These are phyloP conservation scores for Eimeria necatrix DNA, from an alignment of 169 alveolate species.

Conservation along the genomic window DNA sequence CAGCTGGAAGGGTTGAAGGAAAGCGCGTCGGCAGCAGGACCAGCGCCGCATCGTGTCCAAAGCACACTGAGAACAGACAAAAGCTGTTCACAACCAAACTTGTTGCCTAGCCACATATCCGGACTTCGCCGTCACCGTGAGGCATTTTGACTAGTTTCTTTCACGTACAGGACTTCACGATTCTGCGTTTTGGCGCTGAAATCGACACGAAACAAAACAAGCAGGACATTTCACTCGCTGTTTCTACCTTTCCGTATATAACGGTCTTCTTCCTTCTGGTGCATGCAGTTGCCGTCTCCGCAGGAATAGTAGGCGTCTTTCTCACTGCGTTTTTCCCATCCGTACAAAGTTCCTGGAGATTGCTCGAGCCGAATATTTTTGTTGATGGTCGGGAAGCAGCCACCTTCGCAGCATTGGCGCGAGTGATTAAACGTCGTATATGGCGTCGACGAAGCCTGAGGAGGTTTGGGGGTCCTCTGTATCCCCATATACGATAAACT, in stretches of 20 bases:
- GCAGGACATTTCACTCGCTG: background rate
- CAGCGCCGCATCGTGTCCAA: constrained; percentile 50
- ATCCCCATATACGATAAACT: constrained; percentile 25
- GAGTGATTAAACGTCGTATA: background rate
- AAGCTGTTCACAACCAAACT: too few relatives aligned
- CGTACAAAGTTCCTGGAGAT: background rate
- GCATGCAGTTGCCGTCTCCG: background rate
- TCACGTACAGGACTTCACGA: too few relatives aligned
- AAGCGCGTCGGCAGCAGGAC: constrained; percentile 57
- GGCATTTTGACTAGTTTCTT: too few relatives aligned
- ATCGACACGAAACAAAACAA: background rate
- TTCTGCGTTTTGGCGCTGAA: too few relatives aligned
- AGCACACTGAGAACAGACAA: constrained; percentile 36
- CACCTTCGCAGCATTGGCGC: background rate
- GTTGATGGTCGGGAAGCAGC: background rate
- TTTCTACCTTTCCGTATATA: constrained; percentile 29
- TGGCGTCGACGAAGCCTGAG: constrained; percentile 56
- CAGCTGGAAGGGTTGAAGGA: constrained; percentile 53
- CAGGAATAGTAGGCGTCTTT: background rate
- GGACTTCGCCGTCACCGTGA: too few relatives aligned
- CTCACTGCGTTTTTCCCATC: background rate
- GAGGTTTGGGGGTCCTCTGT: constrained; percentile 35
- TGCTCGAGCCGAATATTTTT: background rate
- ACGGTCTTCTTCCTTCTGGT: background rate
- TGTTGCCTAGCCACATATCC: too few relatives aligned